phyloP scores from a whole-genome alignment of 2,329 filamentous ascomycete genomes.

The Colletotrichum noveboracense region DNA sequence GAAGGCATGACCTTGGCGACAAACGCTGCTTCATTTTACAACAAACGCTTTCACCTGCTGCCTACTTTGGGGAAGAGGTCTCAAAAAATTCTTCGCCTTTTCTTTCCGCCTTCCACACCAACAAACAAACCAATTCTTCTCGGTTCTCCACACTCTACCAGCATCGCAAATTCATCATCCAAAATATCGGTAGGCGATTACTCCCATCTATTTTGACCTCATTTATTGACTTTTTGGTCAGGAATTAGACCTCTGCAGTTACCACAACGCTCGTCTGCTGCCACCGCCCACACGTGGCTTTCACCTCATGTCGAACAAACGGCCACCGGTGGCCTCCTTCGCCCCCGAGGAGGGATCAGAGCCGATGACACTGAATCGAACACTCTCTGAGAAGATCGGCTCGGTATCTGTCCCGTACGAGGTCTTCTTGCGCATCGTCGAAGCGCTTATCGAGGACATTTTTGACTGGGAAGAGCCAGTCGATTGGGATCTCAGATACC shows the following conservation, averaged over 20 bases:
- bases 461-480: not conserved
- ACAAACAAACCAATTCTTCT: not conserved
- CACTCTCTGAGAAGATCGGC: not conserved
- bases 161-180: not conserved
- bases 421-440: not conserved
- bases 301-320: not conserved
- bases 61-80: not conserved
- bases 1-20: not conserved
- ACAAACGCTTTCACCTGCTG: not conserved
- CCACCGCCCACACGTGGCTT: not conserved
- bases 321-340: not conserved
- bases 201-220: not conserved
- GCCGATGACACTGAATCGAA: not conserved
- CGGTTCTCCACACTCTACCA: too few relatives aligned
- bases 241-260: not conserved
- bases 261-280: not conserved
- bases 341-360: not conserved
- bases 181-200: not conserved
- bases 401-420: not conserved
- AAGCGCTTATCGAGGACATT: not conserved
- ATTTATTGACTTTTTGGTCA: not conserved
- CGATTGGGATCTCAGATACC: not conserved
- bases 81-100: not conserved
- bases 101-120: not conserved
- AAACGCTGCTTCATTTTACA: not conserved